Evolutionary conservation across 805 yeast species (phyloP), one percentile per base, ranked within the genome.

Genomic region (Wickerhamiella domercqiae): DNA sequence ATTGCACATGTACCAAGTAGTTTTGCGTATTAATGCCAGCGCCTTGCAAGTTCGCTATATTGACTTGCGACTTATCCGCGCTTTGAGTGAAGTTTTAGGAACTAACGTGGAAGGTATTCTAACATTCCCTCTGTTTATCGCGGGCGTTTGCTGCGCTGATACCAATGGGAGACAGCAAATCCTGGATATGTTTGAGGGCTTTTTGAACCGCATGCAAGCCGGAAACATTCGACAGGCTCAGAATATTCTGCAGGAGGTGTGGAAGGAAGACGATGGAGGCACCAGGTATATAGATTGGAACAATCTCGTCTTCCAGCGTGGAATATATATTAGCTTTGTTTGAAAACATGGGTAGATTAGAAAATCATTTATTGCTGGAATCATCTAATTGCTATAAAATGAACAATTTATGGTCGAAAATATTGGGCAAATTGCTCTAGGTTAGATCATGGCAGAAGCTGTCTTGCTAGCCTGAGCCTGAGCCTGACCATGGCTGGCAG

Each of bases 311-410:
- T 70, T 71, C 42, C 66, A 66, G 9, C 57, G 77, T 35, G 81
- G 79, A 2, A 79, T 90, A 87, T 81, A 79, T 51, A 60, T 81
- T 34, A 76, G 78, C 54, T 80, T 79, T 62, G 90, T 34, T 16
- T 31, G 22, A 34, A 86, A n/a, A n/a, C n/a, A n/a, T n/a, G n/a
- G n/a, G 11, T 72, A 52, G 39, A 14, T n/a, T 20, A 33, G n/a
- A n/a, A n/a, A n/a, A n/a, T n/a, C n/a, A n/a, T n/a, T n/a, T n/a
- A n/a, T n/a, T n/a, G n/a, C n/a, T n/a, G n/a, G n/a, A n/a, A n/a
- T n/a, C n/a, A n/a, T n/a, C n/a, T n/a, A n/a, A n/a, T n/a, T n/a
- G n/a, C n/a, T n/a, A n/a, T n/a, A n/a, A n/a, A n/a, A n/a, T n/a
- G n/a, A n/a, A n/a, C n/a, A n/a, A n/a, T n/a, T n/a, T n/a, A n/a